phyloP scores from a whole-genome alignment of 148 eudicot species.

The Rhododendron vialii region DNA sequence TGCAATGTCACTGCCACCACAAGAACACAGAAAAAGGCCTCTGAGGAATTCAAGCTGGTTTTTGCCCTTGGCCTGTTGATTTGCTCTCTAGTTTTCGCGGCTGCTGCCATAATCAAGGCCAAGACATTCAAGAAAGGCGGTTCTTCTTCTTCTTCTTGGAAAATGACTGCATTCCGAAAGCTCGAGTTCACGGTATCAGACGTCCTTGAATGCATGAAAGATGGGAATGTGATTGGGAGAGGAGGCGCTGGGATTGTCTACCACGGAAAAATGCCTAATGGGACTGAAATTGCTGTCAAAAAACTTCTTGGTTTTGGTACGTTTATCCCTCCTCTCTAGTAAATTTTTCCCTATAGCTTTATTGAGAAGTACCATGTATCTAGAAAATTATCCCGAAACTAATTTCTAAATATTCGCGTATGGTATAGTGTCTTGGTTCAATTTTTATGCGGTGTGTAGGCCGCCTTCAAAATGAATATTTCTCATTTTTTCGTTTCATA shows the following conservation, averaged over 20 bases:
- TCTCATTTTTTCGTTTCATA: background rate
- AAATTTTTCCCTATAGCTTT: background rate
- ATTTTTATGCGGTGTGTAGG: background rate
- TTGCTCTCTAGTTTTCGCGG: constrained; percentile 67
- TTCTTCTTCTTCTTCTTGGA: constrained; percentile 58
- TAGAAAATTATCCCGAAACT: background rate
- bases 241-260: constrained; percentile 97
- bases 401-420: too few relatives aligned
- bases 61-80: constrained; percentile 62
- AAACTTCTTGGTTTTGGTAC: constrained; percentile 69
- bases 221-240: constrained; percentile 87
- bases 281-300: constrained; percentile 86
- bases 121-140: constrained; percentile 53
- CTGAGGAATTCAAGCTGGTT: constrained; percentile 55
- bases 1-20: constrained; percentile 40
- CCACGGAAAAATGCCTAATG: constrained; percentile 83
- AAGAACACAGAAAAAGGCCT: constrained; percentile 24
- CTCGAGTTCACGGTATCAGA: constrained; percentile 66
- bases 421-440: background rate
- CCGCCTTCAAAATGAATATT: background rate
- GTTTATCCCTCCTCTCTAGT: background rate
- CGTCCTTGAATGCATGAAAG: constrained; percentile 80
- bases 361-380: background rate
- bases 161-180: constrained; percentile 74
- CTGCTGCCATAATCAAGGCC: constrained; percentile 65